phyloP scores from a whole-genome alignment of 192 early-diverging fungal species.

The Dissophora ornata region DNA sequence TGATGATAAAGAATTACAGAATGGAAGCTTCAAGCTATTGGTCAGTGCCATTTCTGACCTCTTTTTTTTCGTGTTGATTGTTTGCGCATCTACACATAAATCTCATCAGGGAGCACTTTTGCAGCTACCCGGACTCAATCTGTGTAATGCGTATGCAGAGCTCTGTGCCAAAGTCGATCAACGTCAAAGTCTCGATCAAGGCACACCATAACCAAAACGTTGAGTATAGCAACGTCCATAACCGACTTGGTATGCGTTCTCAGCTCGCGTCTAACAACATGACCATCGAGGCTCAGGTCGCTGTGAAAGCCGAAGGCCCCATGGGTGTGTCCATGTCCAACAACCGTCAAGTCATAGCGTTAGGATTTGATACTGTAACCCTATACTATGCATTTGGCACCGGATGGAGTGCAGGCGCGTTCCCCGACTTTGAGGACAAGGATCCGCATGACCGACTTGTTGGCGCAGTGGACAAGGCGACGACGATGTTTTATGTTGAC shows the following conservation, averaged over 20 bases:
- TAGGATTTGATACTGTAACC: conserved; percentile 33
- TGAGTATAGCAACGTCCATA: conserved; percentile 44
- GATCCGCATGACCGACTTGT: conserved; percentile 38
- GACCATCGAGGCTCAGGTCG: conserved; percentile 32
- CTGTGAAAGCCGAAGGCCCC: conserved; percentile 36
- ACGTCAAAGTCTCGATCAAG: conserved; percentile 32
- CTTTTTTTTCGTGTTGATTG: neutral
- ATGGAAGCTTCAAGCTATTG: neutral
- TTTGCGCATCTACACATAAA: too few species aligned
- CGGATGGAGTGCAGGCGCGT: conserved; percentile 14
- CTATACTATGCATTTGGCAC: conserved; percentile 40
- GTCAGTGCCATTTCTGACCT: neutral
- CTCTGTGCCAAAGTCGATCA: conserved; percentile 45
- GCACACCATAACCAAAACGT: conserved; percentile 1
- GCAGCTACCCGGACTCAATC: conserved; percentile 41
- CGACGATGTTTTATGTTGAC: conserved; percentile 19
- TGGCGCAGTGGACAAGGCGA: conserved; percentile 18
- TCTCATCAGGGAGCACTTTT: conserved; percentile 43
- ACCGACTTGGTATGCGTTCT: conserved; percentile 30
- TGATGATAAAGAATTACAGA: neutral
- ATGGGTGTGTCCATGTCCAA: conserved; percentile 46
- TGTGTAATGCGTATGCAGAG: conserved; percentile 41
- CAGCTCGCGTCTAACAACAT: conserved; percentile 38
- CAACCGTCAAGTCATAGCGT: conserved; percentile 34
- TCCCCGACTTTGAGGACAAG: conserved; percentile 27